phyloP scores from a whole-genome alignment of 1,139 yeast species.

The Candida freyschussii region DNA sequence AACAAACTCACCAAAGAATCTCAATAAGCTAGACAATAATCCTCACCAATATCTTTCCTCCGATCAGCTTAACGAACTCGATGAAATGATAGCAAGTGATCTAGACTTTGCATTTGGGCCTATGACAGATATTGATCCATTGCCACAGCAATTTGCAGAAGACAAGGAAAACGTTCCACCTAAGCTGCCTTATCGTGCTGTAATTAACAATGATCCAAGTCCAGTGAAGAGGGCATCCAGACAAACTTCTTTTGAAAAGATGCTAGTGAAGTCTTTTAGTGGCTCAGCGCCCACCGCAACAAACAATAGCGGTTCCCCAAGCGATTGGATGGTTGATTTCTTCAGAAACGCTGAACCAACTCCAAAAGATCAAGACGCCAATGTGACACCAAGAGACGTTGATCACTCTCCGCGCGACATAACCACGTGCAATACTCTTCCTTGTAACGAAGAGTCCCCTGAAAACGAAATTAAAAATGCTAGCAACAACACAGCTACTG shows the following conservation, averaged over 20 bases:
- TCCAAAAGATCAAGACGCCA: conserved; percentile 33
- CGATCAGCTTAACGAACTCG: conserved; percentile 35
- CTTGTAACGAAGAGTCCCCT: conserved; percentile 29
- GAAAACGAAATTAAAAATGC: conserved; percentile 6
- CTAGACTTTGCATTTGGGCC: conserved; percentile 48
- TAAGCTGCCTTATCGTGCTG: conserved; percentile 8
- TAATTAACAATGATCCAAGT: conserved; percentile 10
- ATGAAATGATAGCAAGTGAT: conserved; percentile 43
- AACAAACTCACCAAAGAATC: conserved; percentile 4
- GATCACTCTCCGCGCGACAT: conserved; percentile 38
- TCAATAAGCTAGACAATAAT: conserved; percentile 4
- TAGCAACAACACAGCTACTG: conserved; percentile 4
- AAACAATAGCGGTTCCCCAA: conserved; percentile 17
- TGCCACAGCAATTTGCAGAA: conserved; percentile 19
- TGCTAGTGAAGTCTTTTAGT: conserved; percentile 26
- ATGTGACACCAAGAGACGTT: conserved; percentile 12
- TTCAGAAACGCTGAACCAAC: conserved; percentile 35
- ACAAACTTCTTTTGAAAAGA: conserved; percentile 26
- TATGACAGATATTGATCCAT: conserved; percentile 49
- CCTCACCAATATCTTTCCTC: conserved; percentile 27
- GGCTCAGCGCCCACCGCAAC: conserved; percentile 18
- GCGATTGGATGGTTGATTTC: conserved; percentile 24
- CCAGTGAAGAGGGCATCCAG: conserved; percentile 19
- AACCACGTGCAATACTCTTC: conserved; percentile 35
- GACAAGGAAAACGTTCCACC: conserved; percentile 30